Percentiles rank a stretch among this genome's conserved stretches.
Conservation (phyloP, 371 early-diverging fungal species). For the Fennellomyces sp. region DNA sequence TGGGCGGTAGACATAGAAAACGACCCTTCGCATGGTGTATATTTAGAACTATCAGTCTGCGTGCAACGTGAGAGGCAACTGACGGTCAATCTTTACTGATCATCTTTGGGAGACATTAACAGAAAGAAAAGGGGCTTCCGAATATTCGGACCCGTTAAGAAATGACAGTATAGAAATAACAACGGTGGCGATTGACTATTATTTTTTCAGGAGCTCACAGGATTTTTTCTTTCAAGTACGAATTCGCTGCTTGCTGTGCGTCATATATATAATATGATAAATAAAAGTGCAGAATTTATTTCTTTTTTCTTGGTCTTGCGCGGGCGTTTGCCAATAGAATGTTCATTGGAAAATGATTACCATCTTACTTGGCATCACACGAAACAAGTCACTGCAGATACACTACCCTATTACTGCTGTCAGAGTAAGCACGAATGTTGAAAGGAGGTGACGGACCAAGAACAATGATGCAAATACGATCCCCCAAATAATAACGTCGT, state of each 20-base stretch:
- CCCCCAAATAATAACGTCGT: not conserved
- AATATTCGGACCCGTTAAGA: slow-evolving; percentile 2
- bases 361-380: not conserved
- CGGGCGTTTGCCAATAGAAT: not conserved
- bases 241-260: not conserved
- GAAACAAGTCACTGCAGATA: not conserved
- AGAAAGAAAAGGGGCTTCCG: not conserved
- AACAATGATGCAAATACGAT: not conserved
- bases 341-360: slow-evolving; percentile 2
- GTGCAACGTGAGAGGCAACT: not conserved
- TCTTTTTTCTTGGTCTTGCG: not conserved
- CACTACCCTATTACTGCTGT: not conserved
- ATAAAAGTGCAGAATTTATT: slow-evolving; percentile 4
- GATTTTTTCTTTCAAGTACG: no score
- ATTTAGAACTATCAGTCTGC: not conserved
- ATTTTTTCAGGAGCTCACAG: not conserved
- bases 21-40: not conserved
- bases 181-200: not conserved
- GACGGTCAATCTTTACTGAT: not conserved
- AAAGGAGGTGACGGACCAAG: not conserved
- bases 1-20: not conserved
- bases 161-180: not conserved
- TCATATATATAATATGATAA: slow-evolving; percentile 2
- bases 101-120: not conserved
- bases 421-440: not conserved